A percentile compares a stretch with the other conserved stretches of the same genome.
These are phyloP conservation scores for Boletus sp. DNA, from an alignment of 768 basidiomycete species.

Conservation along the genomic window DNA sequence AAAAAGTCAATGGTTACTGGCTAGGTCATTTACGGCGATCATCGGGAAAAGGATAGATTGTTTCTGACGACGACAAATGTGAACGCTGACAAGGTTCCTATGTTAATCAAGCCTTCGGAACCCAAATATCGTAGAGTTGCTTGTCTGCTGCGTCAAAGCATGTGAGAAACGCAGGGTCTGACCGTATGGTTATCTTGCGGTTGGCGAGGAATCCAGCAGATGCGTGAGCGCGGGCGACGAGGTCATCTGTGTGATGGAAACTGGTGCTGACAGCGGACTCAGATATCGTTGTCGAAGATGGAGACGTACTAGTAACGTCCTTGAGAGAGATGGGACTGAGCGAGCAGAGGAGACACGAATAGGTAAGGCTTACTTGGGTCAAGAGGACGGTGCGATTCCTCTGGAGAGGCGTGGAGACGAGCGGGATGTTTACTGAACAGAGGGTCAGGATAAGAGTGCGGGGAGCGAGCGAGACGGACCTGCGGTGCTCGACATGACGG, in stretches of 20 bases:
- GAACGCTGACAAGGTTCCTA: not conserved
- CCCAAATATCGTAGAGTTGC: constrained; percentile 80
- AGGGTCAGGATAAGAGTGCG: not conserved
- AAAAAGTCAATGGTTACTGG: no score
- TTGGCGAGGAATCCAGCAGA: constrained; percentile 26
- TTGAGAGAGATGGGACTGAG: not conserved
- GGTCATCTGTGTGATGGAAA: constrained; percentile 19
- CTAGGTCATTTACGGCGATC: no score
- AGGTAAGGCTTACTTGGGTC: constrained; percentile 14
- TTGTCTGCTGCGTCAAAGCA: constrained; percentile 76
- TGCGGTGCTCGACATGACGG: constrained; percentile 11
- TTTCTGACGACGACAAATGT: not conserved
- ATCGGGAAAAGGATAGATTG: not conserved
- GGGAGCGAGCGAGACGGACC: constrained; percentile 3
- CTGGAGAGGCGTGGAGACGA: constrained; percentile 11
- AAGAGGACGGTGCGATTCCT: constrained; percentile 12
- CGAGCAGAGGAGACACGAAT: not conserved
- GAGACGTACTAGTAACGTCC: constrained; percentile 20
- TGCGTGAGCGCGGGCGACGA: constrained; percentile 16
- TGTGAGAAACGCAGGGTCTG: constrained; percentile 65
- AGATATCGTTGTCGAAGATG: constrained; percentile 34
- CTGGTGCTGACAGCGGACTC: constrained; percentile 25
- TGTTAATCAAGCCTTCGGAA: constrained; percentile 36
- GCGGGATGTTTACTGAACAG: constrained; percentile 3
- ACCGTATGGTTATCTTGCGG: constrained; percentile 49